Percentiles rank a stretch among this genome's conserved stretches.
Conservation (phyloP, 2,329 filamentous ascomycete species). For the Colletotrichum phormii region DNA sequence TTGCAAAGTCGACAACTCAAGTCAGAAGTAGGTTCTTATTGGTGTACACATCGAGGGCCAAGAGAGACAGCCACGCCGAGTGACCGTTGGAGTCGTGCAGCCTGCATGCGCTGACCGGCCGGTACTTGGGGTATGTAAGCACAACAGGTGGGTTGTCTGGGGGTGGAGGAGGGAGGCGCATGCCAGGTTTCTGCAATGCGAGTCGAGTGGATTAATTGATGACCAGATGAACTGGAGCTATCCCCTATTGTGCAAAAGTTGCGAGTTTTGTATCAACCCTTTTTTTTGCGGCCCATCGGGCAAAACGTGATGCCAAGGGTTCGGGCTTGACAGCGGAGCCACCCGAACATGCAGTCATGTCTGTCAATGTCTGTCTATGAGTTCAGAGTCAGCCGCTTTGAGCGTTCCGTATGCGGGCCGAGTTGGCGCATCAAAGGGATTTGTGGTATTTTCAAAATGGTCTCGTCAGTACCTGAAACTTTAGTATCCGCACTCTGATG, state of each 20-base stretch:
- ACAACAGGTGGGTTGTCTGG: conserved; percentile 14
- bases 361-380: background rate
- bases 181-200: background rate
- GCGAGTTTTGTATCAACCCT: conserved; percentile 1
- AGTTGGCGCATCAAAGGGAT: background rate
- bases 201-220: background rate
- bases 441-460: background rate
- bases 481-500: background rate
- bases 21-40: background rate
- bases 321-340: background rate
- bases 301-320: background rate
- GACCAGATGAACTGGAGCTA: background rate
- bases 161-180: conserved; percentile 3
- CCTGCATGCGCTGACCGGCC: background rate
- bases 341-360: background rate
- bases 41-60: background rate
- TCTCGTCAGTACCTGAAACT: background rate
- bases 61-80: background rate
- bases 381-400: background rate
- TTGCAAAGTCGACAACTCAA: background rate
- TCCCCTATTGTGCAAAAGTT: conserved; percentile 11
- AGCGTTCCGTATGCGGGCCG: background rate
- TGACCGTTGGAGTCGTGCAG: background rate
- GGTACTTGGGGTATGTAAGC: background rate
- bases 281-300: background rate